Base-by-base conservation (phyloP, 306 rosid species). In the Delonix regia region DNA sequence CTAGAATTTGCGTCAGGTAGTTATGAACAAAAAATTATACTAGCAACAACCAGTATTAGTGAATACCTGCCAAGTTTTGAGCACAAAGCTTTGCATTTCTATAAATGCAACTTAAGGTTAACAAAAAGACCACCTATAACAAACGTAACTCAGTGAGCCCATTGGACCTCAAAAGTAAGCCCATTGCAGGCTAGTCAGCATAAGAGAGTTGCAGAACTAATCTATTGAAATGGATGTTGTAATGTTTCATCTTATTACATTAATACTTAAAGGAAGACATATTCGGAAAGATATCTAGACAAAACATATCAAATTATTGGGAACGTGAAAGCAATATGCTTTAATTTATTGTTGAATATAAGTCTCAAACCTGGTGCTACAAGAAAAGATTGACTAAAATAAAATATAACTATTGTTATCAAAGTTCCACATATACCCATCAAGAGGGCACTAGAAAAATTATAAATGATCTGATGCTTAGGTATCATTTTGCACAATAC, bases 91-190 rank as follows among this genome's bases (percentile, higher is more conserved):
- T 18, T 34, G 69, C 69, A 34, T 63, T 34, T 16, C 47, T 36
- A 34, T 63, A 63, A 63, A 52, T 53, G 67, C 71, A 18, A 66
- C 73, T 33, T 22, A 19, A 36, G 74, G 74, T 76, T 51, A 76
- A 65, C 9, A 68, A 66, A 24, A 44, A 74, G 14, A 47, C 57
- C 56, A 59, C 28, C 28, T 41, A 73, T 73, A 18, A 16, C 5
- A 24, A 9, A 24, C 67, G 13, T 56, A 27, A 5, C 22, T 56
- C 47, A 61, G 24, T 10, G 5, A 76, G 47, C 53, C 53, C 27
- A 66, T 15, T 25, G 60, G 28, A 39, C 27, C 80, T 33, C 41
- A 76, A 65, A 65, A 27, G 19, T 27, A 27, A 60, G 8, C 4
- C 41, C 38, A 0, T 28, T 44, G 59, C 12, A 60, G 14, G 44